phyloP scores from a whole-genome alignment of 192 early-diverging fungal genomes.

The Backusella australiensis region DNA sequence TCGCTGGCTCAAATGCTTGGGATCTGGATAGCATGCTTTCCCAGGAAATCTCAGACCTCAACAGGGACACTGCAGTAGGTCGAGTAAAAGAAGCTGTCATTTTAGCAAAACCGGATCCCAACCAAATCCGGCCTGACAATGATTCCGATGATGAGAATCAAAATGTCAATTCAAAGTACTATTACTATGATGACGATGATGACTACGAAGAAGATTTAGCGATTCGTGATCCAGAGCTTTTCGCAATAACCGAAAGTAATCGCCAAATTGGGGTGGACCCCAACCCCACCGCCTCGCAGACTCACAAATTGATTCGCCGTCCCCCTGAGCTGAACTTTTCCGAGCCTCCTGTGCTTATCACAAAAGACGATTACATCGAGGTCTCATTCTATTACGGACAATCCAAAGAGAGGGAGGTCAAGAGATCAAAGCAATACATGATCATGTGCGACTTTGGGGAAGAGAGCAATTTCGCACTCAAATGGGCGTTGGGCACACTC shows the following conservation, averaged over 20 bases:
- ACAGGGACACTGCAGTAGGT: conserved; percentile 31
- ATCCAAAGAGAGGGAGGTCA: background rate
- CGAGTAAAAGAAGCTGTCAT: conserved; percentile 32
- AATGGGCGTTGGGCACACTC: conserved; percentile 48
- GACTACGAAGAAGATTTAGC: conserved; percentile 26
- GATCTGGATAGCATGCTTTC: conserved; percentile 17
- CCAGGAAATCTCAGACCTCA: conserved; percentile 32
- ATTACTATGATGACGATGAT: conserved; percentile 18
- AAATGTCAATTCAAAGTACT: background rate
- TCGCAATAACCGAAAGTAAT: conserved; percentile 35
- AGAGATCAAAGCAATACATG: conserved; percentile 36
- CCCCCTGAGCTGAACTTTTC: conserved; percentile 18
- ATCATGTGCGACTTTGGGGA: conserved; percentile 49
- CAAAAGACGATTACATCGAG: conserved; percentile 14
- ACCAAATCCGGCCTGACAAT: conserved; percentile 16
- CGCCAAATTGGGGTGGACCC: conserved; percentile 26
- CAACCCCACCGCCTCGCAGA: background rate
- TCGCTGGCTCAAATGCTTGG: background rate
- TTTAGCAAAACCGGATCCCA: conserved; percentile 33
- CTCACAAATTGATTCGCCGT: conserved; percentile 6
- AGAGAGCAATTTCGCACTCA: conserved; percentile 48
- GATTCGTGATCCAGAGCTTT: conserved; percentile 30
- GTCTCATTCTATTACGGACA: conserved; percentile 19
- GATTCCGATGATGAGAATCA: conserved; percentile 18
- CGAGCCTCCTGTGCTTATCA: conserved; percentile 1